phyloP scores from a whole-genome alignment of 2,329 filamentous ascomycete genomes.

The Hirsutella minnesotensis region DNA sequence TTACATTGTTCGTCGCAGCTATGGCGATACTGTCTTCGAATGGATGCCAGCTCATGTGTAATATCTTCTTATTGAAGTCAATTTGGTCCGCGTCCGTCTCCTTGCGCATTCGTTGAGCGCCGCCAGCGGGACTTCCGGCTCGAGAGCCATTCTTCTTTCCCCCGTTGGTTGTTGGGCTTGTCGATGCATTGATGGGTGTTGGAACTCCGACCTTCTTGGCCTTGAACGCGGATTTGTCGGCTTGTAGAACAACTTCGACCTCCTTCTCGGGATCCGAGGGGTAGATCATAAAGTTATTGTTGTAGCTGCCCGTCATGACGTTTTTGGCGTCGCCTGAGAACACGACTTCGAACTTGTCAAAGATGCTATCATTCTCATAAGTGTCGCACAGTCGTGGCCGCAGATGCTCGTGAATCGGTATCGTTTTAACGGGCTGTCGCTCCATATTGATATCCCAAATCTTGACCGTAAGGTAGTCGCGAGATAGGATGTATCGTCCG shows the following conservation, averaged over 20 bases:
- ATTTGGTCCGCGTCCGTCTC: constrained; percentile 99
- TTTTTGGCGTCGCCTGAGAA: constrained; percentile 98
- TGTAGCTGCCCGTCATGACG: constrained; percentile 99
- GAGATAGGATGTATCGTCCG: constrained; percentile 90
- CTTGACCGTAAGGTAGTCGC: constrained; percentile 97
- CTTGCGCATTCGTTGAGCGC: constrained; percentile 85
- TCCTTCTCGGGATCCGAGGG: constrained; percentile 93
- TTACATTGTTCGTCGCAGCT: constrained; percentile 97
- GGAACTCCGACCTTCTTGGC: constrained; percentile 98
- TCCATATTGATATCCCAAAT: constrained; percentile 99
- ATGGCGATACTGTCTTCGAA: constrained; percentile 99
- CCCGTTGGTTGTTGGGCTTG: constrained; percentile 60
- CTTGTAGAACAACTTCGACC: constrained; percentile 92
- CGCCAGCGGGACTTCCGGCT: constrained; percentile 74
- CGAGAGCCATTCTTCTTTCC: constrained; percentile 82
- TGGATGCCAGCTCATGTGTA: constrained; percentile 99
- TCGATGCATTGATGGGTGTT: constrained; percentile 81
- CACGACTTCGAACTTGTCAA: constrained; percentile 98
- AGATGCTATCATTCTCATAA: constrained; percentile 98
- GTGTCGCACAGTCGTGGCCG: constrained; percentile 91
- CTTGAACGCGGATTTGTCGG: constrained; percentile 98
- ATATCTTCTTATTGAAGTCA: constrained; percentile 99
- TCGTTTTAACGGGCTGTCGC: constrained; percentile 91
- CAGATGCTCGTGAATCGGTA: constrained; percentile 95
- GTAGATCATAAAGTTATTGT: constrained; percentile 99